Evolutionary conservation across 2,329 filamentous ascomycete species (phyloP).

Genomic region (Beauveria medogensis): DNA sequence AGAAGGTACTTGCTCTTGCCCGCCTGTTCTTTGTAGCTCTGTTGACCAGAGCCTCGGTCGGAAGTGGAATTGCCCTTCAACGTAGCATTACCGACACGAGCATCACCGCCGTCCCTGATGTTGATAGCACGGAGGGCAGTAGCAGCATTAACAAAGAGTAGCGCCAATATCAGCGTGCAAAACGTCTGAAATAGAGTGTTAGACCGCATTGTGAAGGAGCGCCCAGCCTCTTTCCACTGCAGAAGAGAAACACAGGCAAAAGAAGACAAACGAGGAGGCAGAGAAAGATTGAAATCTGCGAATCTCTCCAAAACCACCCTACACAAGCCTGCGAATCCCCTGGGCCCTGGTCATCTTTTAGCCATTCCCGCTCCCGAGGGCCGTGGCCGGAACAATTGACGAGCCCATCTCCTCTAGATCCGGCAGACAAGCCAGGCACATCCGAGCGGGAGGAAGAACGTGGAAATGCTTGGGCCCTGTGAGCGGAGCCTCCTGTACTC

Average conservation of each 20-base stretch:
- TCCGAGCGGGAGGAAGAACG: not conserved
- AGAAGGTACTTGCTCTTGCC: slow-evolving; percentile 35
- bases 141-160: not conserved
- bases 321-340: not conserved
- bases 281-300: not conserved
- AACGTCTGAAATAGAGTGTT: not conserved
- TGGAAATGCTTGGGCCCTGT: not conserved
- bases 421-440: not conserved
- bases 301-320: not conserved
- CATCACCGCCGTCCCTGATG: not conserved
- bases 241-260: not conserved
- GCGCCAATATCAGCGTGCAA: not conserved
- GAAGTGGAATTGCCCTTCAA: not conserved
- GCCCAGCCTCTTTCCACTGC: not conserved
- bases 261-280: not conserved
- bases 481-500: not conserved
- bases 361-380: not conserved
- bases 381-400: not conserved
- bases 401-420: not conserved
- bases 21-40: not conserved
- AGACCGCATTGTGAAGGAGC: not conserved
- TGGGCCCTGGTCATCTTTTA: not conserved
- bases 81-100: not conserved
- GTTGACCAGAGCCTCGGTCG: not conserved
- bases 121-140: not conserved